These are phyloP conservation scores for Mrakia blollopis DNA, from an alignment of 768 basidiomycete genomes.

Conservation along the genomic window DNA sequence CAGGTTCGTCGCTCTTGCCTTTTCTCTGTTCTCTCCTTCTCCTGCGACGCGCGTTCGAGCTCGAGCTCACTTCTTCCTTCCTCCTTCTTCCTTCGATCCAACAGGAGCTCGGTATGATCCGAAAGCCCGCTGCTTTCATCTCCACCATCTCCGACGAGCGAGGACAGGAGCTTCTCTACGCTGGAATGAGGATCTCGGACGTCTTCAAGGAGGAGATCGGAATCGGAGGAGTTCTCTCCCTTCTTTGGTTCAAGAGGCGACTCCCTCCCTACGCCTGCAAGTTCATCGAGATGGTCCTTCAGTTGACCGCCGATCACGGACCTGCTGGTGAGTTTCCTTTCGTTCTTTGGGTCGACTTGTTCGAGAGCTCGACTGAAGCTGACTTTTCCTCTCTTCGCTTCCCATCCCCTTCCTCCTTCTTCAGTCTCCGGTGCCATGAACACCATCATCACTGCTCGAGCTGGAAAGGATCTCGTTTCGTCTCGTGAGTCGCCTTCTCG, in stretches of 20 bases:
- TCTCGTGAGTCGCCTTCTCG: conserved; percentile 48
- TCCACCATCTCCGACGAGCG: conserved; percentile 99
- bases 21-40: not conserved
- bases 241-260: conserved; percentile 96
- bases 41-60: not conserved
- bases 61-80: not conserved
- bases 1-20: conserved; percentile 47
- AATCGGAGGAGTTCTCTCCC: conserved; percentile 88
- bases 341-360: not conserved
- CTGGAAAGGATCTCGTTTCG: conserved; percentile 98
- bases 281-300: conserved; percentile 99
- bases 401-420: not conserved
- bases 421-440: conserved; percentile 73
- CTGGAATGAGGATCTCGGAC: conserved; percentile 97
- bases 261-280: conserved; percentile 65
- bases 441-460: conserved; percentile 96
- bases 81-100: not conserved
- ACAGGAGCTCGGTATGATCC: conserved; percentile 85
- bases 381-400: conserved; percentile 24
- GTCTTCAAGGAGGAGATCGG: conserved; percentile 97
- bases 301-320: conserved; percentile 98
- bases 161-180: conserved; percentile 95
- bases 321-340: conserved; percentile 46
- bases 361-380: not conserved
- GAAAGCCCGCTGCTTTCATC: conserved; percentile 98